Evolutionary conservation across 1,284 basidiomycete genomes (phyloP).

Genomic region (Pisolithus thermaeus): DNA sequence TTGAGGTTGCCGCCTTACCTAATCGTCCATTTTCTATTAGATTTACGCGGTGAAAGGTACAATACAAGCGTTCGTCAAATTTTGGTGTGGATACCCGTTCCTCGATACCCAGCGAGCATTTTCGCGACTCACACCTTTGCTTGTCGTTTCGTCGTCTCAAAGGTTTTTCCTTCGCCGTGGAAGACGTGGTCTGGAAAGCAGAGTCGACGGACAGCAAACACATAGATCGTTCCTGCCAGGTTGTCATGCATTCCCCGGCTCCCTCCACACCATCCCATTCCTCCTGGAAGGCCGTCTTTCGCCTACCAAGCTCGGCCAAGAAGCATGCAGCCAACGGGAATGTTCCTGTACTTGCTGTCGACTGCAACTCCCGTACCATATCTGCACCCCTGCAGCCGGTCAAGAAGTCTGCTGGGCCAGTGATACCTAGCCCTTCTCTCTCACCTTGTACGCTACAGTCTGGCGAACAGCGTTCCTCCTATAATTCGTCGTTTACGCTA

Average conservation of each 20-base stretch:
- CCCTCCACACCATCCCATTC: constrained; percentile 23
- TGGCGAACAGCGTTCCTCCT: constrained; percentile 56
- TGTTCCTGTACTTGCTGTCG: constrained; percentile 13
- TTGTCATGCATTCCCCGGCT: constrained; percentile 20
- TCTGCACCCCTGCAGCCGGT: constrained; percentile 28
- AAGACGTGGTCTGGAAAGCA: constrained; percentile 17
- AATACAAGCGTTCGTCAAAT: constrained; percentile 5
- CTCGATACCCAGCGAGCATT: constrained; percentile 12
- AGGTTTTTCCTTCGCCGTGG: neutral
- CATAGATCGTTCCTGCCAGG: neutral
- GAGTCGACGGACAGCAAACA: constrained; percentile 17
- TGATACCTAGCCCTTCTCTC: constrained; percentile 42
- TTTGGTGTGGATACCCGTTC: neutral
- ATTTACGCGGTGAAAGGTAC: constrained; percentile 8
- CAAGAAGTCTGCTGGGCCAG: constrained; percentile 25
- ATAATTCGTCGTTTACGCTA: constrained; percentile 64
- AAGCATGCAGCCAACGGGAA: constrained; percentile 21
- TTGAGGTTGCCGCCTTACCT: constrained; percentile 29
- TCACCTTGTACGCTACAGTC: constrained; percentile 45
- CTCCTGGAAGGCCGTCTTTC: constrained; percentile 32
- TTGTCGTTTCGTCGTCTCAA: constrained; percentile 4
- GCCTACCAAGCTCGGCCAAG: constrained; percentile 26
- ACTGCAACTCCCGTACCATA: constrained; percentile 31
- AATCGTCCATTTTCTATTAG: constrained; percentile 6
- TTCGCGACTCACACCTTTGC: constrained; percentile 8